phyloP scores from a whole-genome alignment of 176 grass and related monocot genomes.

The Juncus effusus region DNA sequence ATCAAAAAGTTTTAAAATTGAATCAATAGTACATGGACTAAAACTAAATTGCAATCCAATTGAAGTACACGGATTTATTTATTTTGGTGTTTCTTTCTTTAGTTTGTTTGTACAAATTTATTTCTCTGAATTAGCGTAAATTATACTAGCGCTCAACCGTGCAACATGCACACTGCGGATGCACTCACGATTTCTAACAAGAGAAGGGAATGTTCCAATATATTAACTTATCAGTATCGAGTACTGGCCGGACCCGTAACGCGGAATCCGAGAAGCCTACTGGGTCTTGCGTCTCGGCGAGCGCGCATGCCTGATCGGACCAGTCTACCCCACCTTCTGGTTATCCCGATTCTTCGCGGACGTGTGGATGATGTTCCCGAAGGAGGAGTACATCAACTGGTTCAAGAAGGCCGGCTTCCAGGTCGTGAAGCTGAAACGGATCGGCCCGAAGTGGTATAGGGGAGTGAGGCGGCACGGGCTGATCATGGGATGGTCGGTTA shows the following conservation, averaged over 20 bases:
- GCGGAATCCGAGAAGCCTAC: conserved; percentile 94
- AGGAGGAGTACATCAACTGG: conserved; percentile 95
- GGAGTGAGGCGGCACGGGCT: conserved; percentile 84
- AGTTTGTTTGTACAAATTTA: not conserved
- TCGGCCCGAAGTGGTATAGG: conserved; percentile 93
- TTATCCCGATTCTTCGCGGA: conserved; percentile 82
- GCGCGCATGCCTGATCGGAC: conserved; percentile 77
- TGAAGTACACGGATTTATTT: too few species aligned
- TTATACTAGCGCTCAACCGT: too few species aligned
- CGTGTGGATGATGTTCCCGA: conserved; percentile 98
- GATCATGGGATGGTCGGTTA: conserved; percentile 93
- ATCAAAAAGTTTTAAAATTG: too few species aligned
- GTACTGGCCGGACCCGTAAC: conserved; percentile 88
- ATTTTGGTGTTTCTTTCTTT: conserved; percentile 8
- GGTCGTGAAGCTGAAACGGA: conserved; percentile 81
- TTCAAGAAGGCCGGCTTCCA: conserved; percentile 85
- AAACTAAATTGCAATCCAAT: too few species aligned
- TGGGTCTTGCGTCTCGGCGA: conserved; percentile 71
- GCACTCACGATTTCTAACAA: too few species aligned
- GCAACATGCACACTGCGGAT: too few species aligned
- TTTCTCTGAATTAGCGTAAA: too few species aligned
- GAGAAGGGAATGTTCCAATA: too few species aligned
- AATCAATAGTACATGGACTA: too few species aligned
- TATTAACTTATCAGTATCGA: conserved; percentile 50
- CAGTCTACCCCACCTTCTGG: conserved; percentile 90